These are phyloP conservation scores for Hibiscus mutabilis DNA, from an alignment of 345 rosid species.

Conservation along the genomic window DNA sequence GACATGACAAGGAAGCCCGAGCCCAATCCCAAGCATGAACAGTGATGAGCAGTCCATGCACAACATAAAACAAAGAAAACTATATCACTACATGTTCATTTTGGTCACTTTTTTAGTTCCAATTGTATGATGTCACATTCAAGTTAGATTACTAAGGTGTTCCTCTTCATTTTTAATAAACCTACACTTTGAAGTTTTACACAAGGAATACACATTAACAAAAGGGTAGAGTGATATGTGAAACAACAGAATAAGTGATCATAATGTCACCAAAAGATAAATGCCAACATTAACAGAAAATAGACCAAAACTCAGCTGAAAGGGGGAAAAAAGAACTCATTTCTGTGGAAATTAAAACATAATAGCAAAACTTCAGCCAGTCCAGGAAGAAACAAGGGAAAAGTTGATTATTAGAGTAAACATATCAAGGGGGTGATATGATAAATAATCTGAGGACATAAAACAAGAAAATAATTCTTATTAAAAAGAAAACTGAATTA, in stretches of 20 bases:
- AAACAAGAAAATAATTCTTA: neutral
- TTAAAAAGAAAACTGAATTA: no score
- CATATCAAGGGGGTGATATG: neutral
- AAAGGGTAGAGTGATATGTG: neutral
- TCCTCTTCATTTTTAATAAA: neutral
- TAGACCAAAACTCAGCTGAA: neutral
- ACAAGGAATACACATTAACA: neutral
- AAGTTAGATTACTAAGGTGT: neutral
- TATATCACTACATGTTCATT: neutral
- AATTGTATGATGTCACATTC: neutral
- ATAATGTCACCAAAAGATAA: neutral
- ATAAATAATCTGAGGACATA: neutral
- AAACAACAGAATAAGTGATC: neutral
- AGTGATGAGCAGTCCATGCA: neutral
- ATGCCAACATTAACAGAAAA: neutral
- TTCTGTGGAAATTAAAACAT: neutral
- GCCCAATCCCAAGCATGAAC: neutral
- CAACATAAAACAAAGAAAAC: neutral
- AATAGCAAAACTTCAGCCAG: neutral
- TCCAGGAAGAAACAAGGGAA: neutral
- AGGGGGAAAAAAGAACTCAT: neutral
- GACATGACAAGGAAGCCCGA: neutral
- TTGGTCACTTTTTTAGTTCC: neutral
- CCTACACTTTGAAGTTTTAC: neutral
- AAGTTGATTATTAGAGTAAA: no score